These are phyloP conservation scores for Chlamydomonas sp. DNA, from an alignment of 139 green algal species.

Conservation along the genomic window DNA sequence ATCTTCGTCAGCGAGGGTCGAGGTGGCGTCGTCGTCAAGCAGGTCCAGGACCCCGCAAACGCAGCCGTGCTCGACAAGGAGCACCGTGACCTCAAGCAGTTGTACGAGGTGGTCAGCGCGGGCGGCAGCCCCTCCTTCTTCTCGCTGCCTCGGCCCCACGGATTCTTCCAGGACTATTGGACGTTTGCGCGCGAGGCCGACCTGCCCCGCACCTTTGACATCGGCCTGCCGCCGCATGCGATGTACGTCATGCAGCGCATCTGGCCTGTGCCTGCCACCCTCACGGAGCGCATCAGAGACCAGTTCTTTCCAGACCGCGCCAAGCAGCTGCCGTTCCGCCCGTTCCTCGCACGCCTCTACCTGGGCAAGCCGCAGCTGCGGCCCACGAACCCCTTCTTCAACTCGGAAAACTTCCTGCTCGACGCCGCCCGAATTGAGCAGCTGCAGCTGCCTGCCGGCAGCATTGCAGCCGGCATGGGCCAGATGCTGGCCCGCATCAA, in stretches of 20 bases:
- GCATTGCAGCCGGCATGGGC: slow-evolving; percentile 7
- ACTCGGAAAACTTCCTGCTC: slow-evolving; percentile 8
- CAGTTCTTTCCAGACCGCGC: slow-evolving; percentile 6
- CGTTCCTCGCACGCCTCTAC: slow-evolving; percentile 11
- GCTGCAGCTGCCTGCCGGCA: not conserved
- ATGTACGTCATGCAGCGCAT: slow-evolving; percentile 15
- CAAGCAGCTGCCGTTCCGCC: not conserved
- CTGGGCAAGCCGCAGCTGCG: not conserved
- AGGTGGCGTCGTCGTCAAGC: not conserved
- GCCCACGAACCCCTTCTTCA: slow-evolving; percentile 3
- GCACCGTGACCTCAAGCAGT: slow-evolving; percentile 1
- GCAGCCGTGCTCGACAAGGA: slow-evolving; percentile 1
- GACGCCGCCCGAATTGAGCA: not conserved
- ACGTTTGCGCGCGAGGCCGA: not conserved
- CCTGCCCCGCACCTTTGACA: not conserved
- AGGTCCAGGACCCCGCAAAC: not conserved
- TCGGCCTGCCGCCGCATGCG: slow-evolving; percentile 5
- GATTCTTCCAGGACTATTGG: not conserved
- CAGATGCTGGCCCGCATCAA: slow-evolving; percentile 9
- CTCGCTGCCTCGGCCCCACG: not conserved
- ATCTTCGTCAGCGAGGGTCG: not conserved
- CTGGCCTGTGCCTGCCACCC: not conserved
- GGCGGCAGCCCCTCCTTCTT: not conserved
- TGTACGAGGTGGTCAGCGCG: not conserved
- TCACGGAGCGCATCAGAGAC: slow-evolving; percentile 8